Base-by-base conservation (phyloP, 2,329 filamentous ascomycete genomes). In the Endoconidiophora polonica region DNA sequence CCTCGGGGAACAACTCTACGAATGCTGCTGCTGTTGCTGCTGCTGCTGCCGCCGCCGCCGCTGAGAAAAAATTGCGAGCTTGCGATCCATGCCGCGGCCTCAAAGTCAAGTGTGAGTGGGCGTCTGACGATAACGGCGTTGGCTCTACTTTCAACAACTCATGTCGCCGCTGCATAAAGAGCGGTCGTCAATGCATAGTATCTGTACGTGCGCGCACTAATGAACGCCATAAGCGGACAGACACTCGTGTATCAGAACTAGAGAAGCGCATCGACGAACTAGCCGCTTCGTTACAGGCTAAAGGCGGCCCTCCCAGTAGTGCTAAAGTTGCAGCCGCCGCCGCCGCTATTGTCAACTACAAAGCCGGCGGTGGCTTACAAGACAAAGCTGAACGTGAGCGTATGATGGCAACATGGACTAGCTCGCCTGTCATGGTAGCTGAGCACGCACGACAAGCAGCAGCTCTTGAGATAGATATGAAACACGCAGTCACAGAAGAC, bases 191-290 rank as follows among this genome's bases (percentile, higher is more conserved):
- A 55, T 94, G 87, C 60, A 67, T 88, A 39, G 80, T 88, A 54
- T 93, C 86, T 1, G 76, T 79, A 55, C 85, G 74, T 12, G 76
- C 71, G 26, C 63, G 86, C 39, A 53, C 50, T 6, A 52, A 50
- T 14, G 94, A 93, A 66, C 73, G 87, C 42, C 85, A 90, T 68
- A 94, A 90, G 70, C 94, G 94, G 70, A 87, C 85, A 49, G 88
- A 94, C 62, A 90, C 79, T 56, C 74, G 86, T 47, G 87, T 95
- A 10, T 83, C 86, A 6, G 87, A 94, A 68, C 71, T 95, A 47
- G 87, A 94, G 69, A 86, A 82, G 70, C 93, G 93, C 68, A 90
- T 94, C 55, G 86, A 94, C 67, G 84, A 83, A 6, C 63, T 94
- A 61, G 94, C 85, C 5, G 84, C 86, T 5, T 86, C 79, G 36